Base-by-base conservation (phyloP, 805 yeast genomes). In the Kluyveromyces lactis region DNA sequence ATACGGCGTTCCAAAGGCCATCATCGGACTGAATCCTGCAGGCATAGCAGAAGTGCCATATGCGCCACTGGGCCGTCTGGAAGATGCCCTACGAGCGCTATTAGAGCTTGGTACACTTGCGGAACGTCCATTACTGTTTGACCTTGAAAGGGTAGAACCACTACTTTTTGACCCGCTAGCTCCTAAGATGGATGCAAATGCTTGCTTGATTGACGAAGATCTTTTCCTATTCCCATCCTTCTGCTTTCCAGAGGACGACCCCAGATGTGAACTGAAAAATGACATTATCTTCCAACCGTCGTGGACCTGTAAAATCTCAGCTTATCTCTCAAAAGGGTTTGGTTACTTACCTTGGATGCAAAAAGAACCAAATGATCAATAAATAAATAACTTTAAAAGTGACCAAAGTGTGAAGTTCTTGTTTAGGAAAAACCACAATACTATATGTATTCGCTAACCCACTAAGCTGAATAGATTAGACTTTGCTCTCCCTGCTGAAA, bases 191-290 rank as follows among this genome's bases (percentile, higher is more conserved):
- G 53, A 51, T 8, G 54, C 44, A 4, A 55, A 39, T 3, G 57
- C 50, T 26, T 44, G 49, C 34, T 49, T 55, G 15, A 55, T 46
- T n/a, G 58, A 42, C 8, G 58, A 53, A 3, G 56, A 48, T 23
- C 52, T 40, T 36, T 52, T 46, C 26, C 46, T 38, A 18, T 24
- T 23, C 10, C 17, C 19, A 11, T 17, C 28, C 17, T 34, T 34
- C 17, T 34, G 27, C 21, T 26, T 26, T 11, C 10, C 11, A 7
- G 30, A 11, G 7, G 30, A 7, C 6, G 16, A n/a, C n/a, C 16
- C 16, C 6, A n/a, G 5, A 11, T 6, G 30, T 13, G 30, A 27
- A n/a, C 30, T 13, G 16, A 27, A 27, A n/a, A 27, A 27, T 6
- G 30, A 27, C 30, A 27, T 27, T 21, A 9, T 21, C 9, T 21